Evolutionary conservation across 1,139 yeast species (phyloP).

Genomic region (Nakaseomyces uthaithaninus): DNA sequence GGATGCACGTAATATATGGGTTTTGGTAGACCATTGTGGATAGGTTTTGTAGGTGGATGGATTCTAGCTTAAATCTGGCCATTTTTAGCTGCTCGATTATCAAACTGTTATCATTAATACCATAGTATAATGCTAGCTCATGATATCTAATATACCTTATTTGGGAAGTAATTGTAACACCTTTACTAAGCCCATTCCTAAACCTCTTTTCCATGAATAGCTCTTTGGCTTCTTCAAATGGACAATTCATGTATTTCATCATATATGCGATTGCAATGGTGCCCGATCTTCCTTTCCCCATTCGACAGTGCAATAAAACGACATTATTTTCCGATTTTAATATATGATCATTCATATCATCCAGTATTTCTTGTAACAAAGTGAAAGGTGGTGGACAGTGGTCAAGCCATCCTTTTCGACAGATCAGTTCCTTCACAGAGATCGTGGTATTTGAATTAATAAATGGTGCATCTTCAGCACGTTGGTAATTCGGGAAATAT

Average conservation of each 20-base stretch:
- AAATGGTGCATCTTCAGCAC: neutral
- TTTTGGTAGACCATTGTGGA: constrained; percentile 14
- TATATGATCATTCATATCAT: constrained; percentile 42
- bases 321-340: constrained; percentile 35
- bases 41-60: constrained; percentile 18
- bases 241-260: constrained; percentile 38
- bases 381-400: constrained; percentile 68
- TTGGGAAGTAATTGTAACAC: constrained; percentile 70
- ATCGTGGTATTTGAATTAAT: neutral
- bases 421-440: constrained; percentile 6
- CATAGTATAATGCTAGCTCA: constrained; percentile 31
- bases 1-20: constrained; percentile 17
- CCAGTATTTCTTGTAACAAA: constrained; percentile 39
- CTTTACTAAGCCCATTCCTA: constrained; percentile 49
- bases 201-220: constrained; percentile 53
- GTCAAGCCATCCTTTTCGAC: constrained; percentile 47
- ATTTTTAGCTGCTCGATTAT: constrained; percentile 9
- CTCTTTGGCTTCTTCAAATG: constrained; percentile 41
- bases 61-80: constrained; percentile 15
- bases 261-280: constrained; percentile 64
- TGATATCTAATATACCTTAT: constrained; percentile 58
- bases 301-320: constrained; percentile 78
- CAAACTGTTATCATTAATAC: constrained; percentile 8
- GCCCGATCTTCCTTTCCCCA: constrained; percentile 91
- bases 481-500: constrained; percentile 3